Evolutionary conservation across 2,329 filamentous ascomycete species (phyloP).

Genomic region (Xylaria hypoxylon): DNA sequence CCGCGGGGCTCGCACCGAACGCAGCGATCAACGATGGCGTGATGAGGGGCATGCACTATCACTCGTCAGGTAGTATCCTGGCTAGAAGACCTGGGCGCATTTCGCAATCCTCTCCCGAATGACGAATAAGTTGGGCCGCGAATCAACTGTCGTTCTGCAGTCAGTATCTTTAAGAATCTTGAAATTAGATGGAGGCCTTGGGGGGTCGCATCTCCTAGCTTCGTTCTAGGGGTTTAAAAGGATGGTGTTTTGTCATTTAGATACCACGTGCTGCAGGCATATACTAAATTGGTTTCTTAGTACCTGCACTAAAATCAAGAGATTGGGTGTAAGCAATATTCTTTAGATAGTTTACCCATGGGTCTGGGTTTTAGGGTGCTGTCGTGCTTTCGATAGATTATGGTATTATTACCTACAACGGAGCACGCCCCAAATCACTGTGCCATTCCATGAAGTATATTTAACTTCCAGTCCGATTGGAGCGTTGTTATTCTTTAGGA

Average conservation of each 20-base stretch:
- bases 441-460: slow-evolving; percentile 13
- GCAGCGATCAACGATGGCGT: slow-evolving; percentile 36
- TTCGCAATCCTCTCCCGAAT: slow-evolving; percentile 33
- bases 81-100: slow-evolving; percentile 7
- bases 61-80: neutral
- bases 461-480: neutral
- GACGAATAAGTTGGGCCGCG: slow-evolving; percentile 33
- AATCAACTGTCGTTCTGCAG: slow-evolving; percentile 3
- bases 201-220: neutral
- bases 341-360: slow-evolving; percentile 13
- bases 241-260: slow-evolving; percentile 1
- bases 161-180: neutral
- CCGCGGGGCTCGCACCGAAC: slow-evolving; percentile 18
- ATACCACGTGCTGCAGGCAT: neutral
- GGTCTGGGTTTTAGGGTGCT: slow-evolving; percentile 2
- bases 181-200: neutral
- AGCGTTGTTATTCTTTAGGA: neutral
- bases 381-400: slow-evolving; percentile 41
- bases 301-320: neutral
- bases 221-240: neutral
- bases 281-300: slow-evolving; percentile 7
- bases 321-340: neutral
- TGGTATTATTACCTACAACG: slow-evolving; percentile 36
- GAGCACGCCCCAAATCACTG: neutral
- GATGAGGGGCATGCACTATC: slow-evolving; percentile 38